These are phyloP conservation scores for Vigna angularis DNA, from an alignment of 306 rosid genomes.

Conservation along the genomic window DNA sequence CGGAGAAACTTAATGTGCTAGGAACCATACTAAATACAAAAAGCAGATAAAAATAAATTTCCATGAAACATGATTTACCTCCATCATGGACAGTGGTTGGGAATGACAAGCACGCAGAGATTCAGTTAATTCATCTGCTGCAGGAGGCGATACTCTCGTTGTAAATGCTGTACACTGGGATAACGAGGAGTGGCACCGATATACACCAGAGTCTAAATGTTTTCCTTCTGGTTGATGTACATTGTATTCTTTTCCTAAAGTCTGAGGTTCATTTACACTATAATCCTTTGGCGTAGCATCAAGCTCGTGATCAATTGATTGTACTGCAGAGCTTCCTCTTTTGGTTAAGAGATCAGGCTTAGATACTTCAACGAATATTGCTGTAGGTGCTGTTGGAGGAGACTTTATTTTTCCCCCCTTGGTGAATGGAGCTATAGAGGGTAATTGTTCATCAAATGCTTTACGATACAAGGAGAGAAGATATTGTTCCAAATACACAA, in stretches of 20 bases:
- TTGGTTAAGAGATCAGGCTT: constrained; percentile 45
- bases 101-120: constrained; percentile 76
- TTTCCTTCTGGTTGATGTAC: constrained; percentile 59
- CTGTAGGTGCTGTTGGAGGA: constrained; percentile 55
- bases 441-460: constrained; percentile 76
- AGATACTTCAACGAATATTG: constrained; percentile 50
- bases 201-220: constrained; percentile 61
- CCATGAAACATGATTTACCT: constrained; percentile 58
- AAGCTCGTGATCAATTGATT: constrained; percentile 49
- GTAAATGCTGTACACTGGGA: constrained; percentile 63
- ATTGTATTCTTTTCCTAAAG: constrained; percentile 47
- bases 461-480: constrained; percentile 89
- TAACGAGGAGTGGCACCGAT: constrained; percentile 81
- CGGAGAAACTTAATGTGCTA: constrained; percentile 2
- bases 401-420: constrained; percentile 57
- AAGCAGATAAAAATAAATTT: not conserved
- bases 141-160: constrained; percentile 59
- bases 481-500: constrained; percentile 87
- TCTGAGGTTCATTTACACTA: constrained; percentile 44
- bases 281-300: constrained; percentile 49
- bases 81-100: constrained; percentile 84
- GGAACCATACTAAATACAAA: constrained; percentile 7
- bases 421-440: constrained; percentile 53
- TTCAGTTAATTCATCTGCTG: constrained; percentile 55
- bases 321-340: constrained; percentile 57